Conservation (phyloP, 2,329 filamentous ascomycete genomes). For the Onygena corvina region DNA sequence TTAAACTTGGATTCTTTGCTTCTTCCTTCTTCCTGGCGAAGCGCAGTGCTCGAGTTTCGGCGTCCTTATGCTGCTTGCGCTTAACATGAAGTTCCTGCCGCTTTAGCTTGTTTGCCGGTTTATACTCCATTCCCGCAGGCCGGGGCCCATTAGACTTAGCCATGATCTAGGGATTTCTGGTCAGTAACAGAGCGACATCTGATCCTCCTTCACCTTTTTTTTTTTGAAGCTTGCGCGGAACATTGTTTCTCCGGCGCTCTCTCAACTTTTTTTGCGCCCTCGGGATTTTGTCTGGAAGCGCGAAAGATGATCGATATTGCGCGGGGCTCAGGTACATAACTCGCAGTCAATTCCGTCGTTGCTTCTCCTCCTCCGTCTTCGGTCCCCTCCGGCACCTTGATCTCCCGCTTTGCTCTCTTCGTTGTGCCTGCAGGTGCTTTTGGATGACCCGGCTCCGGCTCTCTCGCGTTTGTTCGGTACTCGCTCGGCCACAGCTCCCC, state of each 20-base stretch:
- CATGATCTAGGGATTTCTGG: too few relatives aligned
- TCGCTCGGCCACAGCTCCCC: conserved; percentile 8
- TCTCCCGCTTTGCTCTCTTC: neutral
- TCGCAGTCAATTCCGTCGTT: neutral
- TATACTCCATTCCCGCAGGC: conserved; percentile 40
- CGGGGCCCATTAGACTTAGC: conserved; percentile 31
- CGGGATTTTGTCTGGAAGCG: neutral
- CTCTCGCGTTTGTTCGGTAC: conserved; percentile 2
- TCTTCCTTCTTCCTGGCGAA: conserved; percentile 75
- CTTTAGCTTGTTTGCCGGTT: conserved; percentile 63
- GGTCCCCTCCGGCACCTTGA: neutral
- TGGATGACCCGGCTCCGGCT: conserved; percentile 1
- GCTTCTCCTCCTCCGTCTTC: neutral
- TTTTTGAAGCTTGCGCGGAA: neutral
- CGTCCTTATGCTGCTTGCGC: conserved; percentile 64
- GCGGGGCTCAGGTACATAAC: neutral
- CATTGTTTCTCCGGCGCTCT: neutral
- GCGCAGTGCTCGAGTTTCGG: conserved; percentile 61
- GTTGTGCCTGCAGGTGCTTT: neutral
- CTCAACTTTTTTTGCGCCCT: neutral
- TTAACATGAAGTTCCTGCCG: conserved; percentile 67
- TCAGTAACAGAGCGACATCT: too few relatives aligned
- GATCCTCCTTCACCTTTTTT: too few relatives aligned
- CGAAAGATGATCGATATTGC: neutral
- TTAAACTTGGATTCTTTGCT: conserved; percentile 64